Conservation (phyloP, 75 land plant genomes). For the Pinus albicaulis region DNA sequence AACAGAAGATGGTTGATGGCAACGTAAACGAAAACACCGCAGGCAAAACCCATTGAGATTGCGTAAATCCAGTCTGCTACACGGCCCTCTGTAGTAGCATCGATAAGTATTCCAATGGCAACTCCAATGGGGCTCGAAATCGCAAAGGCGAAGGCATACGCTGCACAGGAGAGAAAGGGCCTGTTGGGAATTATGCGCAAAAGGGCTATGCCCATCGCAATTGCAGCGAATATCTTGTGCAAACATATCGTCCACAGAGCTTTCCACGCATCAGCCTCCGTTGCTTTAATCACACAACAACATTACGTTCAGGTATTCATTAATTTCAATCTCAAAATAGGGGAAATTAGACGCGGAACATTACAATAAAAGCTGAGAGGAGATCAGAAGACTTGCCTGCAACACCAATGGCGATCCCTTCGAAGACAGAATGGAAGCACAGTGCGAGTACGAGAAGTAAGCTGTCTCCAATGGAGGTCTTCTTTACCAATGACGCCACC, state of each 20-base stretch:
- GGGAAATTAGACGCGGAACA: too few relatives aligned
- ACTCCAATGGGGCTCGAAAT: constrained; percentile 63
- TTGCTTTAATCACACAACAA: constrained; percentile 37
- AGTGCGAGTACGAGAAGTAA: constrained; percentile 68
- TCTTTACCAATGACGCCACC: constrained; percentile 4
- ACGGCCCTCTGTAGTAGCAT: constrained; percentile 60
- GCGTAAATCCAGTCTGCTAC: constrained; percentile 81
- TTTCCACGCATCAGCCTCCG: constrained; percentile 67
- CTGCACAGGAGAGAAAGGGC: not conserved
- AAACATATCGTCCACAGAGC: constrained; percentile 73
- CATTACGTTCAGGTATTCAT: too few relatives aligned
- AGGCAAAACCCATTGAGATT: constrained; percentile 79
- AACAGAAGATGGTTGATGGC: not conserved
- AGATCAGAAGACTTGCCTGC: constrained; percentile 9
- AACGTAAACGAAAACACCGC: constrained; percentile 1
- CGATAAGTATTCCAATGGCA: constrained; percentile 73
- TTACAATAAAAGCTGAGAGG: not conserved
- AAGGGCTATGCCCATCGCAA: constrained; percentile 89
- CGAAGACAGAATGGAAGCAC: constrained; percentile 94
- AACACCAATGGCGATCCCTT: constrained; percentile 83
- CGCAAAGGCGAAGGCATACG: not conserved
- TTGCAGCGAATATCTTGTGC: constrained; percentile 85
- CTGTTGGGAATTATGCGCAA: not conserved
- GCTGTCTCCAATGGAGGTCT: constrained; percentile 45
- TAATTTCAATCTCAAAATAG: too few relatives aligned